phyloP scores from a whole-genome alignment of 306 rosid species.

The Rosa chinensis region DNA sequence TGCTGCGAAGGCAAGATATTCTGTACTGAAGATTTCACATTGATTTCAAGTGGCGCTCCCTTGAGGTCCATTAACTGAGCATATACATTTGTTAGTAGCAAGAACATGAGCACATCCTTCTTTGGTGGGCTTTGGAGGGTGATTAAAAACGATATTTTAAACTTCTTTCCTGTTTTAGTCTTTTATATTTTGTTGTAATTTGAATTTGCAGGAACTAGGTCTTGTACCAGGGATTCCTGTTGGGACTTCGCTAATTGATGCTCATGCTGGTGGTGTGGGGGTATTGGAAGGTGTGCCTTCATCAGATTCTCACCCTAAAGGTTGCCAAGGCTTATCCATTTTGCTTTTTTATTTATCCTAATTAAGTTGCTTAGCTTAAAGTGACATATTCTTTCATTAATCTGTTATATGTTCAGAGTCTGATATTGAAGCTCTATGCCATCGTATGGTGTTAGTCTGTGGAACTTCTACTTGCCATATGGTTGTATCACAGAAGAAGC shows the following conservation, averaged over 20 bases:
- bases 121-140: constrained; percentile 34
- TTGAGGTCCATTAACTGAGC: constrained; percentile 38
- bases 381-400: constrained; percentile 22
- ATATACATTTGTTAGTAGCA: constrained; percentile 36
- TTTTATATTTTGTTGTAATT: constrained; percentile 18
- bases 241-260: constrained; percentile 92
- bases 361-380: constrained; percentile 18
- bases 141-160: constrained; percentile 29
- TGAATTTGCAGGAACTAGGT: constrained; percentile 78
- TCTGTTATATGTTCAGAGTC: constrained; percentile 41
- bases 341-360: constrained; percentile 10
- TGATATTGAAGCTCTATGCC: constrained; percentile 64
- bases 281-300: constrained; percentile 77
- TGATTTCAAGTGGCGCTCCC: constrained; percentile 49
- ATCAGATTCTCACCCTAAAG: constrained; percentile 51
- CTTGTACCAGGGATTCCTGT: constrained; percentile 89
- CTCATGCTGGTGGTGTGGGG: constrained; percentile 99
- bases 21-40: constrained; percentile 46
- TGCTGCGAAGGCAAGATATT: constrained; percentile 88
- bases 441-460: constrained; percentile 83
- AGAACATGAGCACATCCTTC: constrained; percentile 15
- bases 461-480: constrained; percentile 99
- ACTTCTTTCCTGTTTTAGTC: constrained; percentile 7
- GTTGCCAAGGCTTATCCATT: constrained; percentile 35
- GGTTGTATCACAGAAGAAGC: constrained; percentile 79